Evolutionary conservation across 1,284 basidiomycete species (phyloP).

Genomic region (Anthracocystis setariae): DNA sequence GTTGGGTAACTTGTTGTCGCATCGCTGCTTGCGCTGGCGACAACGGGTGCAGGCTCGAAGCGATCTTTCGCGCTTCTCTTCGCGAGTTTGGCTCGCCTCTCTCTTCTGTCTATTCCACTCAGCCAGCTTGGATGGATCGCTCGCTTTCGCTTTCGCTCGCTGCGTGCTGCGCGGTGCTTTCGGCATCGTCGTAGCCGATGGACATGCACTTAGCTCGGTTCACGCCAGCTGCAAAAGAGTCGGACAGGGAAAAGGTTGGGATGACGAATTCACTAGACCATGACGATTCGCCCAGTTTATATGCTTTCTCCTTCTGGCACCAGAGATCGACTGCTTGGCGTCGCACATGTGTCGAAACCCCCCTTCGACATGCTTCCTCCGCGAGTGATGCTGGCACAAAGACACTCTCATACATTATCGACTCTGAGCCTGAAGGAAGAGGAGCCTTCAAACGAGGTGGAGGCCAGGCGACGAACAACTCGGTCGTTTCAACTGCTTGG

Average conservation of each 20-base stretch:
- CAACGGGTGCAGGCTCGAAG: slow-evolving; percentile 46
- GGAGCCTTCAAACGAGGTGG: slow-evolving; percentile 1
- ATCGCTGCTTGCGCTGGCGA: slow-evolving; percentile 43
- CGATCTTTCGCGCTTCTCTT: slow-evolving; percentile 19
- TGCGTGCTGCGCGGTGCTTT: slow-evolving; percentile 6
- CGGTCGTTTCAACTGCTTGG: no score
- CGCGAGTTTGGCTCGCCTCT: neutral
- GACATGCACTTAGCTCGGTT: neutral
- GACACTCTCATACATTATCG: neutral
- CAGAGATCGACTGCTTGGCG: no score
- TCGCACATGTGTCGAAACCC: slow-evolving; percentile 1
- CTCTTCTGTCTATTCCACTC: neutral
- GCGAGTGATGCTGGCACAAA: neutral
- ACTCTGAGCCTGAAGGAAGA: neutral
- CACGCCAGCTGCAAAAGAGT: neutral
- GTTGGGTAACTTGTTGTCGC: slow-evolving; percentile 40
- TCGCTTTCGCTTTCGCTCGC: neutral
- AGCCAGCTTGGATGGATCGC: neutral
- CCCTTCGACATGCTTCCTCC: neutral
- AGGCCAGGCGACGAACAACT: no score
- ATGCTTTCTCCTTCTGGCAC: neutral
- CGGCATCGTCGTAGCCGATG: slow-evolving; percentile 4
- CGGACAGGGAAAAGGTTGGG: neutral
- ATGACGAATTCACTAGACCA: neutral
- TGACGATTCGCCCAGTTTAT: neutral